Evolutionary conservation across 2,329 filamentous ascomycete species (phyloP), one percentile per base, ranked within the genome.

Genomic region (Microcyclospora tardicrescens): DNA sequence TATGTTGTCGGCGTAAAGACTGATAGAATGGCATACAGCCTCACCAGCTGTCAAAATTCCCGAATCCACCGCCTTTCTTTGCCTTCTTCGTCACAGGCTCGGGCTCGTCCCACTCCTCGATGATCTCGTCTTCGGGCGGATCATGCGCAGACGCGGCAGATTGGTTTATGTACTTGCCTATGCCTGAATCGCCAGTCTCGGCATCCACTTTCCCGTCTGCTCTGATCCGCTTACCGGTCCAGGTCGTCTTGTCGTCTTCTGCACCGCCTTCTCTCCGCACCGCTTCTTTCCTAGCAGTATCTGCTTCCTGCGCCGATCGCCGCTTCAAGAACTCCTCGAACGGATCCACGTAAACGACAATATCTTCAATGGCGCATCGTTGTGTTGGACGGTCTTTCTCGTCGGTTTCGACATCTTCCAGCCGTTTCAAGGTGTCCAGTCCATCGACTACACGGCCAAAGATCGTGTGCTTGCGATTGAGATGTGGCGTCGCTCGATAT

Each of bases 381-480:
- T 81, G 73, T 0, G 80, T 67, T 0, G 91, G 91, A 6, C 81
- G 69, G 57, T 86, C 81, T n/a, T 77, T 66, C 13, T 72, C 75
- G 50, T 87, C 84, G 0, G 79, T 81, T 2, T 81, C 77, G 12
- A 79, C 75, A 10, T 73, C 73, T 62, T 98, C 91, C 63, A 98
- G 77, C 41, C 75, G 74, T 44, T 73, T 70, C 11, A 98, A 67
- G 0, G 80, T 46, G 8, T 57, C 53, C 39, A 79, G 54, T 0
- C 82, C 89, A 19, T 81, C 84, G 1, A 93, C 81, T 0, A 96
- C 77, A 29, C 78, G 77, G 2, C 81, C 91, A 54, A 98, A 98
- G 31, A 98, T 83, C n/a, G 91, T 96, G 62, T 98, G 91, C 57
- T 98, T 98, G 43, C 80, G 74, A 61, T 98, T 85, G 1, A 98